Conservation (phyloP, 208 protist species). For the Crithidia acanthocephali region DNA sequence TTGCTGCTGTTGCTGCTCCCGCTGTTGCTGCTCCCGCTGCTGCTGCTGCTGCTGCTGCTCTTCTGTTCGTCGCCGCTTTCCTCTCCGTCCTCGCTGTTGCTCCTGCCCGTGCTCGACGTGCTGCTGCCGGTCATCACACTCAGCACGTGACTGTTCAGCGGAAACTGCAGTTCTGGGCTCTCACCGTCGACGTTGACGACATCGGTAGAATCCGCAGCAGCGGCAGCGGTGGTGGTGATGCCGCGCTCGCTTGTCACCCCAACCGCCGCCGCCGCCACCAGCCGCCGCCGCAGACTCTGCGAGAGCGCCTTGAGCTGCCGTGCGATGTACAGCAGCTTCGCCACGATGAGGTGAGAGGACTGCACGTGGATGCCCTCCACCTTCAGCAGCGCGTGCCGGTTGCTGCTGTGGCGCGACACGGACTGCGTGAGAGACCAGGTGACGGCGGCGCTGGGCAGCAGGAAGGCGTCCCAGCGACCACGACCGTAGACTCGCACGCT, state of each 20-base stretch:
- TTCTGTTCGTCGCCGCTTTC: background rate
- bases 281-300: slow-evolving; percentile 14
- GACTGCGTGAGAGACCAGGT: slow-evolving; percentile 46
- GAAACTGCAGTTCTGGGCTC: background rate
- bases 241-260: background rate
- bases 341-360: slow-evolving; percentile 60
- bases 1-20: background rate
- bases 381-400: slow-evolving; percentile 37
- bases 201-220: background rate
- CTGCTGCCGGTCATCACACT: no score
- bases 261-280: slow-evolving; percentile 13
- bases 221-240: background rate
- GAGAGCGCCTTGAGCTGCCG: slow-evolving; percentile 30
- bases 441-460: slow-evolving; percentile 45
- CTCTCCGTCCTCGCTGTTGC: background rate
- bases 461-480: slow-evolving; percentile 71
- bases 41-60: slow-evolving; percentile 5
- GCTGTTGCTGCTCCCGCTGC: background rate
- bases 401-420: slow-evolving; percentile 59
- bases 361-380: slow-evolving; percentile 65
- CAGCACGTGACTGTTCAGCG: background rate
- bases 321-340: slow-evolving; percentile 62
- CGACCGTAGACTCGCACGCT: slow-evolving; percentile 70
- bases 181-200: background rate
- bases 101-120: background rate